phyloP scores from a whole-genome alignment of 371 early-diverging fungal genomes.

The Mucor racemosus region DNA sequence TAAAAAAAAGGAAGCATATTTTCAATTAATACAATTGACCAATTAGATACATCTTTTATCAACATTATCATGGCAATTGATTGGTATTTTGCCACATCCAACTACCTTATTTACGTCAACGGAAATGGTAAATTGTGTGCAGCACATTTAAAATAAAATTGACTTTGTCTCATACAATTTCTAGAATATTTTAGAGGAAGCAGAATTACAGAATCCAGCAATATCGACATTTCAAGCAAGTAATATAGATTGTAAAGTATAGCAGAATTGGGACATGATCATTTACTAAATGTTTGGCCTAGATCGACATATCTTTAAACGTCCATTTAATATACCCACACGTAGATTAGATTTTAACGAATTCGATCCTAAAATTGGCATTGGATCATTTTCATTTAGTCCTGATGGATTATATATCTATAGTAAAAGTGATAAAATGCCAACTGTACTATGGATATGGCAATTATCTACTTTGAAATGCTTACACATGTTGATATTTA shows the following conservation, averaged over 20 bases:
- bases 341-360: constrained; percentile 62
- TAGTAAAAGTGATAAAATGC: constrained; percentile 65
- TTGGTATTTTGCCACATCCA: constrained; percentile 32
- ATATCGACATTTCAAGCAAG: neutral
- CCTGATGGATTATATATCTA: constrained; percentile 58
- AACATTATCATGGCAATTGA: constrained; percentile 34
- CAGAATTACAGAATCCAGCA: neutral
- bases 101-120: neutral
- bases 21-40: constrained; percentile 25
- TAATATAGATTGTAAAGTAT: neutral
- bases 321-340: constrained; percentile 51
- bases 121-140: neutral
- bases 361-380: constrained; percentile 63
- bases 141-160: neutral
- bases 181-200: constrained; percentile 7
- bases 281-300: neutral
- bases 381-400: constrained; percentile 64
- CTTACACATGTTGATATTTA: constrained; percentile 53
- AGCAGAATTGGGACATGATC: too few species aligned
- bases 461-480: constrained; percentile 46
- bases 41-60: constrained; percentile 25
- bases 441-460: constrained; percentile 70
- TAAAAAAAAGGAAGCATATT: constrained; percentile 25
- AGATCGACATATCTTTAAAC: constrained; percentile 12
- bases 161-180: neutral